Percentiles rank a stretch among this genome's conserved stretches.
Evolutionary conservation across 2,329 filamentous ascomycete genomes (phyloP).

Genomic region (Plectosphaerella plurivora): DNA sequence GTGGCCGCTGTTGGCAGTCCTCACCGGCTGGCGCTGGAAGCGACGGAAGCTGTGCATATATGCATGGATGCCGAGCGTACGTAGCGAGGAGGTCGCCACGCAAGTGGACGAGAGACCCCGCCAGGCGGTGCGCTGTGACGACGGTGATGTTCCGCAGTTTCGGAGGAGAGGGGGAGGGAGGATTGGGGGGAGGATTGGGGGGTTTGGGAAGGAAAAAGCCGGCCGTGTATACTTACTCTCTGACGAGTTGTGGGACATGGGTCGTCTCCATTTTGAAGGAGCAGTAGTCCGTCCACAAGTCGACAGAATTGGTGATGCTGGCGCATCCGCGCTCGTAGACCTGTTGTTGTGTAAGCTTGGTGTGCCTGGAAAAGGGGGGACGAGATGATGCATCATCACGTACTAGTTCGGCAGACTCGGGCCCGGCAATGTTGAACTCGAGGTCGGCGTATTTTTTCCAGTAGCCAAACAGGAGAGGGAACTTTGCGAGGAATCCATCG

Average conservation of each 20-base stretch:
- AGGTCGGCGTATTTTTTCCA: constrained; percentile 99
- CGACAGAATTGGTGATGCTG: constrained; percentile 88
- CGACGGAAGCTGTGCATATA: background rate
- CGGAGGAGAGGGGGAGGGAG: constrained; percentile 31
- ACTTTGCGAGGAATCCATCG: constrained; percentile 90
- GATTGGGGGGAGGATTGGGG: constrained; percentile 29
- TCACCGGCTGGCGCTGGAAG: constrained; percentile 55
- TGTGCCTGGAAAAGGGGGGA: background rate
- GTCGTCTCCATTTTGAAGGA: constrained; percentile 97
- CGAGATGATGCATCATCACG: constrained; percentile 17
- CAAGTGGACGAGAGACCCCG: constrained; percentile 17
- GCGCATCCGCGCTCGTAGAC: constrained; percentile 94
- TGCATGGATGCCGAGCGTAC: background rate
- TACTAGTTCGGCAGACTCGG: constrained; percentile 96
- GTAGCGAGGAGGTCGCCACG: background rate
- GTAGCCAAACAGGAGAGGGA: constrained; percentile 93
- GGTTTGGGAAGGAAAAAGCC: constrained; percentile 55
- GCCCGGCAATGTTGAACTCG: constrained; percentile 94
- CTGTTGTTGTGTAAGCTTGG: constrained; percentile 34
- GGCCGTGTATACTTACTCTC: constrained; percentile 91
- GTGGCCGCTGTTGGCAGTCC: constrained; percentile 61
- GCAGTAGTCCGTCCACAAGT: constrained; percentile 97
- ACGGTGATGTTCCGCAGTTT: constrained; percentile 44
- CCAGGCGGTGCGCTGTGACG: constrained; percentile 37
- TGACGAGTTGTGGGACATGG: constrained; percentile 88